phyloP scores from a whole-genome alignment of 371 early-diverging fungal species.

The Choanephora cucurbitarum region DNA sequence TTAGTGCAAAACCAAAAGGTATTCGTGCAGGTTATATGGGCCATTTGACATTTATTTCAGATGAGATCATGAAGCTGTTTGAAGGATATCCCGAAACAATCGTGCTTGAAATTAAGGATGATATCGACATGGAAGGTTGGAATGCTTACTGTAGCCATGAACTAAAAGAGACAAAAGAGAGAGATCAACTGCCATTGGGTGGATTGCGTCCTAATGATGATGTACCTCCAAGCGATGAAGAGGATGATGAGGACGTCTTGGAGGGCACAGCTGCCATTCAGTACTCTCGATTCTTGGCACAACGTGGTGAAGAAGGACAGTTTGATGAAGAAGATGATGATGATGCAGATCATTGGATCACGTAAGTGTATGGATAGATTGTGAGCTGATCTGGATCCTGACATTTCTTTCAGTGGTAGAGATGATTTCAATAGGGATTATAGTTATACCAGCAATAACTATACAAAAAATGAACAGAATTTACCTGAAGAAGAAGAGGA shows the following conservation, averaged over 20 bases:
- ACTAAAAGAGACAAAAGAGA: conserved; percentile 81
- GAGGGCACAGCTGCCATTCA: conserved; percentile 29
- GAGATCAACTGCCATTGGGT: conserved; percentile 85
- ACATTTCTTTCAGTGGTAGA: conserved; percentile 18
- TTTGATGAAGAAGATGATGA: conserved; percentile 41
- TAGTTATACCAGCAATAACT: conserved; percentile 7
- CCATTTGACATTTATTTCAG: conserved; percentile 93
- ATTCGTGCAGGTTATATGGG: conserved; percentile 95
- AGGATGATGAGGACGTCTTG: conserved; percentile 30
- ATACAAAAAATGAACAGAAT: conserved; percentile 5
- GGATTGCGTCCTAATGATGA: conserved; percentile 74
- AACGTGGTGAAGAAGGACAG: conserved; percentile 29
- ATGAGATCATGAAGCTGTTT: conserved; percentile 85
- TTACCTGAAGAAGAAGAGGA: conserved; percentile 12
- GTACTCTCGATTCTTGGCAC: conserved; percentile 32
- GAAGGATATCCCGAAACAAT: conserved; percentile 66
- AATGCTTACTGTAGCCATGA: conserved; percentile 79
- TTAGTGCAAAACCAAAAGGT: conserved; percentile 77
- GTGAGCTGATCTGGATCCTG: no score
- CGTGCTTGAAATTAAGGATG: conserved; percentile 57
- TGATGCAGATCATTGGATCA: conserved; percentile 27
- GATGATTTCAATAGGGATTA: conserved; percentile 30
- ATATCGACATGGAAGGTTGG: conserved; percentile 81
- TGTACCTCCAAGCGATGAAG: conserved; percentile 28
- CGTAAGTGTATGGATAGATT: no score